Percentiles rank a stretch among this genome's conserved stretches.
Evolutionary conservation across 2,329 filamentous ascomycete genomes (phyloP).

Genomic region (Penicillium sp.): DNA sequence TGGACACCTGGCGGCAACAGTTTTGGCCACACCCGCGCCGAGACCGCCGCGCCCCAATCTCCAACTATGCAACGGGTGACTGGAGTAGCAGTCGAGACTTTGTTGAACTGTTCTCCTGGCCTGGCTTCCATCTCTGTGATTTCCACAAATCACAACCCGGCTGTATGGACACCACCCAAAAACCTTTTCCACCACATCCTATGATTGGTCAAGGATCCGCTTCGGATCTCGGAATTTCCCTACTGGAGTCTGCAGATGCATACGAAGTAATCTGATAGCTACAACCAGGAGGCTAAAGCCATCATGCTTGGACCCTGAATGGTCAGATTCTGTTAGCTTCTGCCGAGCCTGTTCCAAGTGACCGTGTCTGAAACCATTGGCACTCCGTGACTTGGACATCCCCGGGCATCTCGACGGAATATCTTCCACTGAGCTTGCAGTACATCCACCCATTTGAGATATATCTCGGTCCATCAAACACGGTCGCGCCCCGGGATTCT

Average conservation of each 20-base stretch:
- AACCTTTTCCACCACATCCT: not conserved
- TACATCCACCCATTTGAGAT: not conserved
- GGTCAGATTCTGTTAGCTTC: not conserved
- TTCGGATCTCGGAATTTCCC: not conserved
- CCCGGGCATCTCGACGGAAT: too few species aligned
- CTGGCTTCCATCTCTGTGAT: not conserved
- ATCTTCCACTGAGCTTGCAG: not conserved
- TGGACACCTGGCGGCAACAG: conserved; percentile 19
- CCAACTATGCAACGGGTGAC: not conserved
- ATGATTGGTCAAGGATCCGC: not conserved
- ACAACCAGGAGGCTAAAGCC: not conserved
- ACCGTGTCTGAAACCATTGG: conserved; percentile 20
- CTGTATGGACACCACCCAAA: not conserved
- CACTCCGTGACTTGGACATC: not conserved
- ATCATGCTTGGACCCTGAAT: not conserved
- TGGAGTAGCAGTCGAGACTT: too few species aligned
- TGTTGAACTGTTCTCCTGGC: not conserved
- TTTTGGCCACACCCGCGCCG: conserved; percentile 3
- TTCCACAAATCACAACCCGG: not conserved
- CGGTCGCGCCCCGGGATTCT: too few species aligned
- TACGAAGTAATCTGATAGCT: not conserved
- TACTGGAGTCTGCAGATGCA: not conserved
- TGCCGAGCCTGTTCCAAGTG: conserved; percentile 8
- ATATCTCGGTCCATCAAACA: too few species aligned
- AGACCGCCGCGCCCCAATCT: not conserved